Evolutionary conservation across 2,329 filamentous ascomycete species (phyloP).

Genomic region (Claviceps sp.): DNA sequence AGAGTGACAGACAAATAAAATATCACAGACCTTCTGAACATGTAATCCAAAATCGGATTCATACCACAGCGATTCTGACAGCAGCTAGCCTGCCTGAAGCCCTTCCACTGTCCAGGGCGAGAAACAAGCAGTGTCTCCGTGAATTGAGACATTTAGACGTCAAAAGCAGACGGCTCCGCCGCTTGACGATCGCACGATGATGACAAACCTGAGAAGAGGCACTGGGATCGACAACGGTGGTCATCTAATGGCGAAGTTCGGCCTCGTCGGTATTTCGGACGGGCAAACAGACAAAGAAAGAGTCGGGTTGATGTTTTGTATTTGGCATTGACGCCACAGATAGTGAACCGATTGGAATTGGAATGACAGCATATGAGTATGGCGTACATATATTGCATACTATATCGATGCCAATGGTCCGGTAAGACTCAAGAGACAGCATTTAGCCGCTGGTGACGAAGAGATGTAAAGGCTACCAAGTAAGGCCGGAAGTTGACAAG

Average conservation of each 20-base stretch:
- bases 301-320: background rate
- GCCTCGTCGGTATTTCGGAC: background rate
- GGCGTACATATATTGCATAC: no score
- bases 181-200: background rate
- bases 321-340: background rate
- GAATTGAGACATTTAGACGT: no score
- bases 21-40: conserved; percentile 6
- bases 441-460: background rate
- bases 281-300: background rate
- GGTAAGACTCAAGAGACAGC: no score
- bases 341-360: background rate
- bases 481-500: background rate
- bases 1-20: background rate
- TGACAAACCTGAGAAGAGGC: background rate
- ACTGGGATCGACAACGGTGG: background rate
- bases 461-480: background rate
- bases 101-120: no score
- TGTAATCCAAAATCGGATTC: conserved; percentile 27
- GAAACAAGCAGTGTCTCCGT: no score
- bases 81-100: no score
- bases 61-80: no score
- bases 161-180: no score
- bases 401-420: background rate
- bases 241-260: background rate
- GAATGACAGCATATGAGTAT: background rate